phyloP scores from a whole-genome alignment of 73 alveolate genomes.

The Paramecium caudatum region DNA sequence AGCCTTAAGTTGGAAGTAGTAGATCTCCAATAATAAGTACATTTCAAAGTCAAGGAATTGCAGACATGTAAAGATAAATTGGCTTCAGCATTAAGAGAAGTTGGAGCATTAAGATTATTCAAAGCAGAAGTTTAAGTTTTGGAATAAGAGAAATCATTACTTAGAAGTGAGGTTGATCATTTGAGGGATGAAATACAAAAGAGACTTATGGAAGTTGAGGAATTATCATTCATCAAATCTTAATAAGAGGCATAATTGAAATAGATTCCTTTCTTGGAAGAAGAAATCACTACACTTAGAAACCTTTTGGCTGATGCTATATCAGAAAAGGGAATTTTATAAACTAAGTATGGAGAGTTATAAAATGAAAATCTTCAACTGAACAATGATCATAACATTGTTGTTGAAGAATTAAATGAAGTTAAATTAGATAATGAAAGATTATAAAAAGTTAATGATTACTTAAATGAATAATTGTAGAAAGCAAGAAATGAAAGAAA shows the following conservation, averaged over 20 bases:
- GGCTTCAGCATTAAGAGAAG: conserved; percentile 39
- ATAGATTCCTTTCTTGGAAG: conserved; percentile 45
- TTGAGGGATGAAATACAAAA: conserved; percentile 13
- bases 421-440: conserved; percentile 25
- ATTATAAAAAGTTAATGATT: conserved; percentile 10
- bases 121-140: conserved; percentile 30
- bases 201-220: conserved; percentile 1
- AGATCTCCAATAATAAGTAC: not conserved
- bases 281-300: conserved; percentile 1
- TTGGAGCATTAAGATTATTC: conserved; percentile 5
- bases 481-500: conserved; percentile 8
- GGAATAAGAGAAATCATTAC: not conserved
- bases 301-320: conserved; percentile 18
- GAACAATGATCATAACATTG: not conserved
- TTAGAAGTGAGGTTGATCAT: conserved; percentile 30
- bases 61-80: not conserved
- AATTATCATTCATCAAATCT: not conserved
- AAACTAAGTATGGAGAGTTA: conserved; percentile 16
- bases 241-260: conserved; percentile 46
- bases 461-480: conserved; percentile 23
- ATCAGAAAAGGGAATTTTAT: conserved; percentile 50
- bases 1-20: conserved; percentile 11
- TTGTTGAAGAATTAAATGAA: not conserved
- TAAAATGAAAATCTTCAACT: conserved; percentile 33
- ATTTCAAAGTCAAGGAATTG: not conserved